Evolutionary conservation across 495 filamentous ascomycete genomes (phyloP).

Genomic region (Penicillium longicatenatum): DNA sequence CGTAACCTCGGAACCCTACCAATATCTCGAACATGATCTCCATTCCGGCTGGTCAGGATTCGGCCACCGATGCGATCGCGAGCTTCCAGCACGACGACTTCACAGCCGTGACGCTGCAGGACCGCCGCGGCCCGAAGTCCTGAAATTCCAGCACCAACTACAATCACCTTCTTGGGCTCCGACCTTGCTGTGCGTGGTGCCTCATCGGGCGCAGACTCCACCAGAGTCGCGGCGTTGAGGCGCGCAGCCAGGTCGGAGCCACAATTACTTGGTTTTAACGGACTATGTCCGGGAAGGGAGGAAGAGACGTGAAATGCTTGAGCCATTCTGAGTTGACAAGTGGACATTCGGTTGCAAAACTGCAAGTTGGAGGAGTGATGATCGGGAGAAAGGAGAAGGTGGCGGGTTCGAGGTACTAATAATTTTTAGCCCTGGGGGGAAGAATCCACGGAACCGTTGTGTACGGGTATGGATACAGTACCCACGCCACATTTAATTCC

Average conservation of each 20-base stretch:
- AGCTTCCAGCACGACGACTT: conserved; percentile 29
- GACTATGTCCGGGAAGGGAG: conserved; percentile 12
- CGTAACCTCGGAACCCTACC: conserved; percentile 15
- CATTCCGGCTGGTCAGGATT: conserved; percentile 23
- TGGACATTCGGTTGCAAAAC: conserved; percentile 22
- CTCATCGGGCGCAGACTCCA: conserved; percentile 19
- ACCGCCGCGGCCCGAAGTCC: conserved; percentile 26
- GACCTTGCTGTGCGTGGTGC: conserved; percentile 24
- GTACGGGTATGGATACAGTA: background rate
- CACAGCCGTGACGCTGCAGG: conserved; percentile 20
- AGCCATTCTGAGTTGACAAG: conserved; percentile 29
- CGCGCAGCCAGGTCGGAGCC: conserved; percentile 27
- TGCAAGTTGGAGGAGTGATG: background rate
- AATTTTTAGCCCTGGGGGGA: background rate
- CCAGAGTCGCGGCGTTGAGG: conserved; percentile 17
- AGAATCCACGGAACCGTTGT: background rate
- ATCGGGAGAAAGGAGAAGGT: background rate
- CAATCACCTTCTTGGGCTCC: conserved; percentile 29
- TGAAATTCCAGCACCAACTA: conserved; percentile 27
- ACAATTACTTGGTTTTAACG: conserved; percentile 28
- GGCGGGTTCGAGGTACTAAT: background rate
- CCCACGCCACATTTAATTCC: background rate
- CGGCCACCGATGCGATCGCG: conserved; percentile 31
- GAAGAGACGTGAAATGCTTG: conserved; percentile 24
- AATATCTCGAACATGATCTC: conserved; percentile 24